These are phyloP conservation scores for Paecilomyces niveus DNA, from an alignment of 2,329 filamentous ascomycete species.

Conservation along the genomic window DNA sequence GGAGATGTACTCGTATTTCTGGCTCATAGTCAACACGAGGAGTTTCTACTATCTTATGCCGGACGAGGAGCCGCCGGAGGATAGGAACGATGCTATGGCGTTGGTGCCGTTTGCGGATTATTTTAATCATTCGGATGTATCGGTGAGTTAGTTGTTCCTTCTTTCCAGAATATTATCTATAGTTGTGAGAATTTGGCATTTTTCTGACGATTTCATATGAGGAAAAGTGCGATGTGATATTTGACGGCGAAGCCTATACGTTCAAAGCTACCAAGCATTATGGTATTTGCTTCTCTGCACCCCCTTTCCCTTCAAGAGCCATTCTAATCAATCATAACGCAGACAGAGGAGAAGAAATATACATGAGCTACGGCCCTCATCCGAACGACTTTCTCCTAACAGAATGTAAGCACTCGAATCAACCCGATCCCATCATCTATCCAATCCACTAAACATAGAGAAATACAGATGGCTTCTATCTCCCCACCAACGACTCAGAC, in stretches of 20 bases:
- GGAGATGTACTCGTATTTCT: constrained; percentile 47
- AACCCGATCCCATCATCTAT: background rate
- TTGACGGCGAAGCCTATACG: constrained; percentile 27
- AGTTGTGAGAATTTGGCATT: background rate
- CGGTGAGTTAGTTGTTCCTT: constrained; percentile 19
- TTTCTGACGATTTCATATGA: background rate
- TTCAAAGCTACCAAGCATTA: constrained; percentile 28
- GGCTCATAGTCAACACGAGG: constrained; percentile 55
- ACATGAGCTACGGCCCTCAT: constrained; percentile 38
- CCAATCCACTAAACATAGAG: background rate
- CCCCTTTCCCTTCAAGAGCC: background rate
- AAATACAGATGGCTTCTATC: constrained; percentile 34
- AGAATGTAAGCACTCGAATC: constrained; percentile 28
- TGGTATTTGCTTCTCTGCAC: constrained; percentile 10
- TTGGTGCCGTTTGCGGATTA: constrained; percentile 41
- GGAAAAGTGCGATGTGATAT: constrained; percentile 31
- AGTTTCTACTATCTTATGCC: constrained; percentile 52
- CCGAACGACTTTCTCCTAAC: constrained; percentile 36
- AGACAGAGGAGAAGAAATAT: constrained; percentile 37
- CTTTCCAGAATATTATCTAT: background rate
- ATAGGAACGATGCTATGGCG: constrained; percentile 40
- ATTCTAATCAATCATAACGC: background rate
- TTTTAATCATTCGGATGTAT: constrained; percentile 39
- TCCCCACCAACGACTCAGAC: constrained; percentile 34
- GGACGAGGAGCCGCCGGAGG: constrained; percentile 27